Base-by-base conservation (phyloP, 2,329 filamentous ascomycete genomes). In the Colletotrichum salicis region DNA sequence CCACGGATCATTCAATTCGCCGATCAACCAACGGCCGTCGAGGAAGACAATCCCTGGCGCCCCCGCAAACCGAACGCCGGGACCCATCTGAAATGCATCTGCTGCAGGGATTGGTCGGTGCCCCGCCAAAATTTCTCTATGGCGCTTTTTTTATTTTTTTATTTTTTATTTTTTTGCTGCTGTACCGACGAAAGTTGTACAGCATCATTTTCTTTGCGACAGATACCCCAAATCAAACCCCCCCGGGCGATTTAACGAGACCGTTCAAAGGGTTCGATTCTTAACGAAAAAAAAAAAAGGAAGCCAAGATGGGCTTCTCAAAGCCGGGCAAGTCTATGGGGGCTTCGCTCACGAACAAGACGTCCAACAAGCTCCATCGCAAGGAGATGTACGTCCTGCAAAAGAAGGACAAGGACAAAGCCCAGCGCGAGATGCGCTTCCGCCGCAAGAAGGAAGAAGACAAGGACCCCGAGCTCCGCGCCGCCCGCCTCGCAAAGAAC, bases 401-500 rank as follows among this genome's bases (percentile, higher is more conserved):
- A 79, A 98, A 98, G 84, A 93, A 92, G 79, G 86, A 88, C 56
- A 90, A 90, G 75, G 93, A 94, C 79, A 92, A 91, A 79, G 85
- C 91, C 58, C 93, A 92, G 77, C 91, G 94, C 77, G 93, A 95
- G 77, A 88, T 91, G 77, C 91, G 95, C 74, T 92, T 95, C 80
- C 89, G 89, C 60, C 88, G 94, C 72, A 95, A 94, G 83, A 94
- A 93, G 83, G 93, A 95, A 78, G 96, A 99, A 82, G 89, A 92
- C 74, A 93, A 92, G 81, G 90, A 98, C 78, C 95, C 96, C 2
- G 88, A 90, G 71, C 83, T 97, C 71, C 90, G 91, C 76, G 90
- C 90, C 73, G 89, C 92, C 75, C 90, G 96, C 76, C 85, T 96
- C 72, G 91, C 90, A 72, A 90, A 89, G 75, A 97, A 97, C 83